Conservation (phyloP, 139 green algal species). For the Microglena sp. region DNA sequence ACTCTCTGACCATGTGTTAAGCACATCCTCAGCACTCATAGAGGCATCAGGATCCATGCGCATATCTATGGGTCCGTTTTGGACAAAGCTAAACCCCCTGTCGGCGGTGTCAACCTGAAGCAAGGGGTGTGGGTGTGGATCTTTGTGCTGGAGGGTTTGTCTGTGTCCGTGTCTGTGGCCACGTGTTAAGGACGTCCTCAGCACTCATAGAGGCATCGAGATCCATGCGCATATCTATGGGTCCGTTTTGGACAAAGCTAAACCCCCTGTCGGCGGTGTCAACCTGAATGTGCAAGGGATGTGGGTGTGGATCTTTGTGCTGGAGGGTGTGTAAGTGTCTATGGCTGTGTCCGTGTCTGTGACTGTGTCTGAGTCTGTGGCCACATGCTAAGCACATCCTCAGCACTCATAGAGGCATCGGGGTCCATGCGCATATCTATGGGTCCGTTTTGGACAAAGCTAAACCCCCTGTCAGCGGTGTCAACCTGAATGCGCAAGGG, state of each 20-base stretch:
- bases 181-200: too few species aligned
- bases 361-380: too few species aligned
- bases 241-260: slow-evolving; percentile 70
- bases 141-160: too few species aligned
- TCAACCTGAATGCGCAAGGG: slow-evolving; percentile 81
- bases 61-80: slow-evolving; percentile 84
- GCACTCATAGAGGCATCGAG: slow-evolving; percentile 42
- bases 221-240: slow-evolving; percentile 94
- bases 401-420: slow-evolving; percentile 41
- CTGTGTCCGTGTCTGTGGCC: too few species aligned
- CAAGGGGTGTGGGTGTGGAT: not conserved
- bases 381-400: too few species aligned
- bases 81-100: slow-evolving; percentile 85
- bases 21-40: slow-evolving; percentile 57
- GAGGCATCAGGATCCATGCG: slow-evolving; percentile 64
- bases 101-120: slow-evolving; percentile 71
- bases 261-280: slow-evolving; percentile 82
- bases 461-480: slow-evolving; percentile 78
- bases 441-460: slow-evolving; percentile 67
- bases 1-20: slow-evolving; percentile 81
- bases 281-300: slow-evolving; percentile 67
- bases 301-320: too few species aligned
- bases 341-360: too few species aligned
- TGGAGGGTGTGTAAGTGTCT: too few species aligned
- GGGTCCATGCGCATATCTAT: slow-evolving; percentile 94